These are phyloP conservation scores for Neofusicoccum sp. DNA, from an alignment of 2,329 filamentous ascomycete species.

Conservation along the genomic window DNA sequence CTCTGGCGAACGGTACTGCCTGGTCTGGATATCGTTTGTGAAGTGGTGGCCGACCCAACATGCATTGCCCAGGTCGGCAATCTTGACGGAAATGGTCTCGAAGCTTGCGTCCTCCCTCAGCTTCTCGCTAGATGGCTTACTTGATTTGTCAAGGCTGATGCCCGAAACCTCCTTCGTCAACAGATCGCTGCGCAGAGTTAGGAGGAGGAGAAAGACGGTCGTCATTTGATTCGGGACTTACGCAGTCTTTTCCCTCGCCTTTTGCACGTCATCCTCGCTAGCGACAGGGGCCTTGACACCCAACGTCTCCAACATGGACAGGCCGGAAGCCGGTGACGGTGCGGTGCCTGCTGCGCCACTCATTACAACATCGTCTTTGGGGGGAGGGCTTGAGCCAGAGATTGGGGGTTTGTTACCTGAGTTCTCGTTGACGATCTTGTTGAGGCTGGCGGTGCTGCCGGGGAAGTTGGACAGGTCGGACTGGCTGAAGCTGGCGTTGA, in stretches of 20 bases:
- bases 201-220: neutral
- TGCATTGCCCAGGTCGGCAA: conserved; percentile 95
- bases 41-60: conserved; percentile 99
- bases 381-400: conserved; percentile 40
- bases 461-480: conserved; percentile 64
- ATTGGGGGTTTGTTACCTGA: conserved; percentile 55
- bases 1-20: conserved; percentile 95
- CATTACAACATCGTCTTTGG: conserved; percentile 51
- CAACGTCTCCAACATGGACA: conserved; percentile 60
- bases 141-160: conserved; percentile 78
- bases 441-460: conserved; percentile 68
- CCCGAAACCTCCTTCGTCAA: conserved; percentile 90
- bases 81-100: conserved; percentile 95
- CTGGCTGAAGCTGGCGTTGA: conserved; percentile 87
- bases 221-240: conserved; percentile 50
- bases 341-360: conserved; percentile 54
- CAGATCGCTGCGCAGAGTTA: conserved; percentile 62
- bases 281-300: conserved; percentile 53
- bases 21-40: conserved; percentile 97
- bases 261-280: conserved; percentile 60
- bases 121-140: conserved; percentile 54
- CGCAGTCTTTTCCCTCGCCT: conserved; percentile 90
- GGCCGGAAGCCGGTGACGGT: conserved; percentile 40
- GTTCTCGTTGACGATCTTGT: conserved; percentile 74
- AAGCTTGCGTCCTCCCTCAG: conserved; percentile 58